Conservation (phyloP, 108 stramenopile genomes). For the Thalassiosira profunda region DNA sequence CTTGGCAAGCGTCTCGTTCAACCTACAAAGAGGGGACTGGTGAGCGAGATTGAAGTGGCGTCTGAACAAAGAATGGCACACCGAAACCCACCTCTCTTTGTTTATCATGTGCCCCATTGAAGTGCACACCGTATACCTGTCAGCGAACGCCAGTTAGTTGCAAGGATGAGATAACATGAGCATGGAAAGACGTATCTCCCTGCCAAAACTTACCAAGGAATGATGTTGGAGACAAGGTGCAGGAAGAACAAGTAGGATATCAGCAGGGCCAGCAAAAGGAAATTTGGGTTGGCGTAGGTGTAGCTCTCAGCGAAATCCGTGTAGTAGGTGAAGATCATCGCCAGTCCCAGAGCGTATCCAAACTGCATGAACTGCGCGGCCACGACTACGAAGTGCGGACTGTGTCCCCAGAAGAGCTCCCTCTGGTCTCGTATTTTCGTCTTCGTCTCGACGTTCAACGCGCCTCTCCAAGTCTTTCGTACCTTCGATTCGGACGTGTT, state of each 20-base stretch:
- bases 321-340: conserved; percentile 67
- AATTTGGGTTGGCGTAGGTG: neutral
- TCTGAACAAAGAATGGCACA: neutral
- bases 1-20: conserved; percentile 49
- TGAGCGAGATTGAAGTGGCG: neutral
- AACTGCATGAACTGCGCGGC: conserved; percentile 83
- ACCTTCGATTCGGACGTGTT: neutral
- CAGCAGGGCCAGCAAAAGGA: conserved; percentile 29
- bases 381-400: conserved; percentile 70
- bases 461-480: conserved; percentile 20
- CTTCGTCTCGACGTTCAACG: conserved; percentile 2
- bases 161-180: no score
- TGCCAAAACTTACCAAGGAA: conserved; percentile 56
- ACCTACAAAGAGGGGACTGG: neutral
- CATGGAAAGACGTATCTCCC: neutral
- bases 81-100: conserved; percentile 27
- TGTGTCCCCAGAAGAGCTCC: conserved; percentile 78
- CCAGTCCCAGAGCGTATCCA: conserved; percentile 85
- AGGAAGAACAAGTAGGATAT: conserved; percentile 70
- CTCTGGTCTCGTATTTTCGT: conserved; percentile 53
- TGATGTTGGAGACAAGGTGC: conserved; percentile 51
- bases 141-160: no score
- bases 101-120: conserved; percentile 85
- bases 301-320: conserved; percentile 14
- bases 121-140: conserved; percentile 83